A percentile compares a stretch with the other conserved stretches of the same genome.
phyloP scores from a whole-genome alignment of 495 filamentous ascomycete species.

The Stereocaulon alpinum region DNA sequence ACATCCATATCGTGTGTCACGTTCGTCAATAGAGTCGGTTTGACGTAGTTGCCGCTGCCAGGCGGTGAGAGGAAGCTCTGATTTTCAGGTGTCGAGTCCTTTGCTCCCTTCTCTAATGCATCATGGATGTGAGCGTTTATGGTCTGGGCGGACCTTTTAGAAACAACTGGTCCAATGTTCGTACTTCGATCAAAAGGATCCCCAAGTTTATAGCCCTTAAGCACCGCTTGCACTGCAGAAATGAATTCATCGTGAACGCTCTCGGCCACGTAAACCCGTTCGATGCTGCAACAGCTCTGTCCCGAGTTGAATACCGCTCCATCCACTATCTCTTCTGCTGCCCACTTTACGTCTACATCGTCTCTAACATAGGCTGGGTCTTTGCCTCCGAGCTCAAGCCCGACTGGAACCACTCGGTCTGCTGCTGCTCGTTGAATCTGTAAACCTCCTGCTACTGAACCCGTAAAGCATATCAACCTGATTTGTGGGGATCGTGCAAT shows the following conservation, averaged over 20 bases:
- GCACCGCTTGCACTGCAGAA: slow-evolving; percentile 65
- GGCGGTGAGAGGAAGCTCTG: slow-evolving; percentile 59
- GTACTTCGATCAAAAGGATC: slow-evolving; percentile 71
- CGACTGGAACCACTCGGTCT: slow-evolving; percentile 69
- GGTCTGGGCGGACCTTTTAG: slow-evolving; percentile 58
- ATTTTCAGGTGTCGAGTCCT: slow-evolving; percentile 73
- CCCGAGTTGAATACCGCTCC: slow-evolving; percentile 94
- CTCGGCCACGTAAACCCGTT: slow-evolving; percentile 85
- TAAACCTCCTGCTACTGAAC: slow-evolving; percentile 80
- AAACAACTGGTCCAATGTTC: slow-evolving; percentile 83
- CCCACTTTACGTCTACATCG: slow-evolving; percentile 83
- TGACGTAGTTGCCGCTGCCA: slow-evolving; percentile 69
- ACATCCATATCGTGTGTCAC: slow-evolving; percentile 79
- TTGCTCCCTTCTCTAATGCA: slow-evolving; percentile 69
- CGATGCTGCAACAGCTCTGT: slow-evolving; percentile 90
- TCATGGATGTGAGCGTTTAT: slow-evolving; percentile 76
- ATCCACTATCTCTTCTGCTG: slow-evolving; percentile 84
- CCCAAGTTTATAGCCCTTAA: slow-evolving; percentile 79
- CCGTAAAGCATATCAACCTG: slow-evolving; percentile 76
- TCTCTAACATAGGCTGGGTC: slow-evolving; percentile 81
- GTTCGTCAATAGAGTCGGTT: slow-evolving; percentile 70
- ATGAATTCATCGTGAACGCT: slow-evolving; percentile 73
- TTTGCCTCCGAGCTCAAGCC: slow-evolving; percentile 85
- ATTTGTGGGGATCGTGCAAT: slow-evolving; percentile 65
- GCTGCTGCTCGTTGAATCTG: slow-evolving; percentile 75